Conservation (phyloP, 768 basidiomycete genomes). For the Xanthoconium stramineum region DNA sequence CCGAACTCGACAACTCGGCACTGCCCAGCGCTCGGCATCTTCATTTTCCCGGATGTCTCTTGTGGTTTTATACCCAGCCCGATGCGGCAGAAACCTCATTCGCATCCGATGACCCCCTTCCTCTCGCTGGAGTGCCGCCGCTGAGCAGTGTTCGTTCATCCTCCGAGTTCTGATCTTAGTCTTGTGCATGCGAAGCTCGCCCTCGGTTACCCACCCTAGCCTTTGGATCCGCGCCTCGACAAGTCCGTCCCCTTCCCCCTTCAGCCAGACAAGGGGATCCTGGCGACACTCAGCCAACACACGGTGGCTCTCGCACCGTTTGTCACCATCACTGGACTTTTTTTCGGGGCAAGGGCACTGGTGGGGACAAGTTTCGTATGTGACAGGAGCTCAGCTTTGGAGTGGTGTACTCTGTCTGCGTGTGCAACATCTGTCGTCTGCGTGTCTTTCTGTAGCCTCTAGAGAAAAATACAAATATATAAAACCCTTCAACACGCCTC, state of each 20-base stretch:
- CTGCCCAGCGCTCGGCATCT: not conserved
- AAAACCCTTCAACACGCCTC: not conserved
- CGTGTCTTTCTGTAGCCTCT: not conserved
- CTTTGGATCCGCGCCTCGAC: not conserved
- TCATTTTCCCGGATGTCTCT: not conserved
- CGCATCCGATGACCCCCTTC: conserved; percentile 3
- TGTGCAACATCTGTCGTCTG: conserved; percentile 1
- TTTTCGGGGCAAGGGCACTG: not conserved
- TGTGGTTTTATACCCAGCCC: conserved; percentile 1
- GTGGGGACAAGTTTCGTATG: not conserved
- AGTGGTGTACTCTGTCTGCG: conserved; percentile 7
- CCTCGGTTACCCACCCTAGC: not conserved
- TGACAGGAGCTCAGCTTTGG: conserved; percentile 10
- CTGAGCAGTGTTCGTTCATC: conserved; percentile 10
- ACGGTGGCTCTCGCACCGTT: not conserved
- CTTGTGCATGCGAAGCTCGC: conserved; percentile 6
- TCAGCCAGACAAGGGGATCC: not conserved
- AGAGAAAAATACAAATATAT: not conserved
- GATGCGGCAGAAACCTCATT: conserved; percentile 9
- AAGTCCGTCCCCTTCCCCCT: not conserved
- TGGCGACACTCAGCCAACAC: not conserved
- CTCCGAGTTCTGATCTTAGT: conserved; percentile 10
- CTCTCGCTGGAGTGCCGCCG: not conserved
- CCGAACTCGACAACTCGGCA: not conserved
- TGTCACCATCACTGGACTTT: not conserved